phyloP scores from a whole-genome alignment of 2,329 filamentous ascomycete genomes.

The Diplodia seriata region DNA sequence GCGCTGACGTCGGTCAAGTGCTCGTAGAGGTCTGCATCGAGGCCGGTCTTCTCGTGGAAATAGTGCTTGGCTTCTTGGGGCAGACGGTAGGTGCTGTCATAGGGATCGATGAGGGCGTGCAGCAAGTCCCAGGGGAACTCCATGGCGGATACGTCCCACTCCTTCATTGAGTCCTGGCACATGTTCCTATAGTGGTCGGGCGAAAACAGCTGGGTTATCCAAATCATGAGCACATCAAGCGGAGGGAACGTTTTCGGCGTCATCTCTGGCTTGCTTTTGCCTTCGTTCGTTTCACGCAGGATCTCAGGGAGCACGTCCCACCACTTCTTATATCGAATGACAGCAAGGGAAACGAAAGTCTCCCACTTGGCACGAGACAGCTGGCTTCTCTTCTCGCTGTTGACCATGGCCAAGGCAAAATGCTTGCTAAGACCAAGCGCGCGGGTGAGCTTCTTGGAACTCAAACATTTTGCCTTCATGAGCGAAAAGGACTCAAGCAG shows the following conservation, averaged over 20 bases:
- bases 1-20: slow-evolving; percentile 8
- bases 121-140: slow-evolving; percentile 29
- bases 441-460: slow-evolving; percentile 19
- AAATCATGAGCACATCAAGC: slow-evolving; percentile 33
- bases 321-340: slow-evolving; percentile 30
- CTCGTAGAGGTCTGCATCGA: slow-evolving; percentile 16
- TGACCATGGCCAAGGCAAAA: slow-evolving; percentile 9
- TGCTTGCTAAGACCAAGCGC: slow-evolving; percentile 16
- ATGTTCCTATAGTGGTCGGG: slow-evolving; percentile 25
- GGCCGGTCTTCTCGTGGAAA: slow-evolving; percentile 26
- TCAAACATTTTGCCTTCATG: slow-evolving; percentile 10
- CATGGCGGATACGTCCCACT: slow-evolving; percentile 22
- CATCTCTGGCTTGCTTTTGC: slow-evolving; percentile 11
- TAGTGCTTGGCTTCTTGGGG: slow-evolving; percentile 19
- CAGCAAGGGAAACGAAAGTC: slow-evolving; percentile 29
- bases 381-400: slow-evolving; percentile 5
- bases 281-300: slow-evolving; percentile 23
- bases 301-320: slow-evolving; percentile 22
- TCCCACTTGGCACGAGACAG: slow-evolving; percentile 28
- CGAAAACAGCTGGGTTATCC: slow-evolving; percentile 27
- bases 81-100: slow-evolving; percentile 14
- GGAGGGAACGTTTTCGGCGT: slow-evolving; percentile 16
- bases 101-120: slow-evolving; percentile 17
- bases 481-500: slow-evolving; percentile 28
- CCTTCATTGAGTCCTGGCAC: slow-evolving; percentile 26